Evolutionary conservation across 805 yeast species (phyloP), one percentile per base, ranked within the genome.

Genomic region (Lipomyces starkeyi): DNA sequence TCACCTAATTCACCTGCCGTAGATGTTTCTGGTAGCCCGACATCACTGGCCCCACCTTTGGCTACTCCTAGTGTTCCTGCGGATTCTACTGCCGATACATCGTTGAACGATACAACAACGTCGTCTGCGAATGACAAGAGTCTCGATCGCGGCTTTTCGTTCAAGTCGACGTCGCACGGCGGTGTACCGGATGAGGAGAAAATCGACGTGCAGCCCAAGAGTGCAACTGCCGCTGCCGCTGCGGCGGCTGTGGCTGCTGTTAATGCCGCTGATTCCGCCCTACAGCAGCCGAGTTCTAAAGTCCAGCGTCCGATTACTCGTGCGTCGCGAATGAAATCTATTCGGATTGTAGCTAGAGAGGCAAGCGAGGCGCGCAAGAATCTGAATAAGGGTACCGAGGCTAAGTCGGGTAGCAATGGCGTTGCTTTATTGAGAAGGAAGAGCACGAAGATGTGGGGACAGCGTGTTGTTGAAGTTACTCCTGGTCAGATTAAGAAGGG

Each of bases 401-500:
- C 63, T 35, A 52, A 35, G 25, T 35, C 53, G 13, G 59, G 40
- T 34, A 49, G 20, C 34, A 61, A 59, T 1, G 60, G 60, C 1
- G 65, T 63, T 6, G 76, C 72, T 1, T 74, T 88, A 7, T 77
- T 94, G 47, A 83, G 92, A 71, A 82, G 98, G 65, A 84, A 84
- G 64, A 91, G 95, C 75, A 95, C 99, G 0, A 96, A 95, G 80
- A 86, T 95, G 89, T 95, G 99, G 99, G 99, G 99, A 25, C 93
- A 91, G 70, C 89, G 86, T 70, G 96, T 92, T 17, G 89, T 93
- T 40, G 99, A 95, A 79, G 93, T 93, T 37, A 93, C 93, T 0
- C 88, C 94, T 1, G 87, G 85, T 8, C 70, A 64, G 58, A 66
- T 70, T 34, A 60, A 59, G 58, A 61, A 54, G 53, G 73, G 67